phyloP scores from a whole-genome alignment of 2,329 filamentous ascomycete genomes.

The Colletotrichum magnum region DNA sequence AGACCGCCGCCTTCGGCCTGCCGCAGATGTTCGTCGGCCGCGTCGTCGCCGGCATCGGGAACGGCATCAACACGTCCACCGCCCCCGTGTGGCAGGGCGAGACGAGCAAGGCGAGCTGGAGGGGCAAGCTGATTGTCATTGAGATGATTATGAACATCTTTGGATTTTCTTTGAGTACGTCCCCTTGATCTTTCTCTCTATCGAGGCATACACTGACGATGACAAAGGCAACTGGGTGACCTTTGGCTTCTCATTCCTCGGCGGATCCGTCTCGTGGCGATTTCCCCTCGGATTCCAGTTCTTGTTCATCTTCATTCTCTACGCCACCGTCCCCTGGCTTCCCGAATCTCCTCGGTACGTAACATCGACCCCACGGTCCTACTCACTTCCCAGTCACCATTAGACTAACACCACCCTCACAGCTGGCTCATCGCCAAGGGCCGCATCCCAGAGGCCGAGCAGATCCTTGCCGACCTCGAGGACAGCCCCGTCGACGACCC shows the following conservation, averaged over 20 bases:
- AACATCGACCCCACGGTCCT: background rate
- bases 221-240: constrained; percentile 53
- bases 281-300: constrained; percentile 61
- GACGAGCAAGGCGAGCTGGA: constrained; percentile 49
- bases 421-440: constrained; percentile 47
- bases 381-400: too few relatives aligned
- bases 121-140: constrained; percentile 51
- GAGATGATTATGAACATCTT: constrained; percentile 51
- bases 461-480: constrained; percentile 48
- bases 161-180: constrained; percentile 46
- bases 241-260: constrained; percentile 52
- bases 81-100: constrained; percentile 56
- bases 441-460: constrained; percentile 47
- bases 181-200: background rate
- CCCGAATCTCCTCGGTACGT: constrained; percentile 50
- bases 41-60: constrained; percentile 64
- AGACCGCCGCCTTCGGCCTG: constrained; percentile 51
- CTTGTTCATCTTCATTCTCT: constrained; percentile 53
- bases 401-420: background rate
- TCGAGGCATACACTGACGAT: background rate
- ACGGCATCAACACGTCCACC: constrained; percentile 55
- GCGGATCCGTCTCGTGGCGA: constrained; percentile 53
- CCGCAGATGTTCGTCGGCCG: constrained; percentile 59
- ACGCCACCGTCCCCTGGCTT: constrained; percentile 47
- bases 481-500: constrained; percentile 44